Evolutionary conservation across 2,329 filamentous ascomycete genomes (phyloP).

Genomic region (Rutstroemia sp.): DNA sequence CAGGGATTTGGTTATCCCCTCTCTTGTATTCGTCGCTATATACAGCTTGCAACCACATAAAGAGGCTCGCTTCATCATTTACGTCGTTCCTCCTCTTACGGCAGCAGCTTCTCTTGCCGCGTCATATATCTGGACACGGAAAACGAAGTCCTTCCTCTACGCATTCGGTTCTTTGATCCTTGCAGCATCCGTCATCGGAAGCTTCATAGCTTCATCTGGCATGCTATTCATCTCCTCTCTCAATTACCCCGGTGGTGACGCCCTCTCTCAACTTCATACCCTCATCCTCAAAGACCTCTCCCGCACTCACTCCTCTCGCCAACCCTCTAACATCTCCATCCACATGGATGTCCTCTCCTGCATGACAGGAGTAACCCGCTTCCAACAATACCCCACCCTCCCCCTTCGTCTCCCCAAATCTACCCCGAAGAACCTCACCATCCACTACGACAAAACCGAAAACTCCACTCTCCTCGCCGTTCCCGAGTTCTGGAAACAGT

Average conservation of each 20-base stretch:
- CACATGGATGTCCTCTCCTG: conserved; percentile 61
- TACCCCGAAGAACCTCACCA: conserved; percentile 4
- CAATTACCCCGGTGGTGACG: conserved; percentile 90
- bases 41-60: conserved; percentile 94
- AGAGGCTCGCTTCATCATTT: conserved; percentile 92
- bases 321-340: conserved; percentile 33
- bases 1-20: conserved; percentile 52
- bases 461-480: conserved; percentile 36
- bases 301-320: conserved; percentile 16
- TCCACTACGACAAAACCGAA: conserved; percentile 56
- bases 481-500: conserved; percentile 52
- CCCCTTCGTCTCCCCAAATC: neutral
- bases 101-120: conserved; percentile 69
- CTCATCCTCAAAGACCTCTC: conserved; percentile 25
- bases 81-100: conserved; percentile 74
- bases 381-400: conserved; percentile 36
- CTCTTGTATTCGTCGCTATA: conserved; percentile 63
- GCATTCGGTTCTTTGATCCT: conserved; percentile 47
- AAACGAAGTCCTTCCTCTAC: conserved; percentile 53
- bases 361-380: conserved; percentile 65
- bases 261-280: conserved; percentile 49
- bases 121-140: conserved; percentile 59
- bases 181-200: conserved; percentile 49
- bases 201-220: conserved; percentile 52
- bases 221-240: conserved; percentile 76